phyloP scores from a whole-genome alignment of 352 stramenopile species.

The Halophytophthora polymorphica region DNA sequence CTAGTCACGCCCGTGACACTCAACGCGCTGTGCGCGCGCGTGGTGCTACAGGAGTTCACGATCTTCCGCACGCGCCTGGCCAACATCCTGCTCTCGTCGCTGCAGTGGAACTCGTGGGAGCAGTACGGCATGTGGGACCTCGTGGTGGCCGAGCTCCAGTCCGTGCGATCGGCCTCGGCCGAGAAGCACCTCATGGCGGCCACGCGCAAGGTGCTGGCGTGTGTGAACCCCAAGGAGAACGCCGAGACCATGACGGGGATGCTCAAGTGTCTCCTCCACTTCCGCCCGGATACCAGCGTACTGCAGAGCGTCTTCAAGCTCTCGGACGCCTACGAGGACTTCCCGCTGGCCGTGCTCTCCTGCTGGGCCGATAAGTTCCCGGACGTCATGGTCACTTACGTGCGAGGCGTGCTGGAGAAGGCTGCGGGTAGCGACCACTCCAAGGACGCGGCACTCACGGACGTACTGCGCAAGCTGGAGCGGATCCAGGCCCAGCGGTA shows the following conservation, averaged over 20 bases:
- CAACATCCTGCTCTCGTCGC: conserved; percentile 69
- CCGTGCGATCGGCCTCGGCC: conserved; percentile 22
- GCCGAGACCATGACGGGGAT: conserved; percentile 71
- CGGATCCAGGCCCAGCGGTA: conserved; percentile 43
- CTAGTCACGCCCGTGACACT: conserved; percentile 64
- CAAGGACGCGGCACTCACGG: conserved; percentile 37
- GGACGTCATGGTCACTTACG: conserved; percentile 53
- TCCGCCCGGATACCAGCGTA: conserved; percentile 59
- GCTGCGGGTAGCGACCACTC: conserved; percentile 14
- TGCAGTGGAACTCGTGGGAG: conserved; percentile 83
- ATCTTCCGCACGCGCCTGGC: conserved; percentile 68
- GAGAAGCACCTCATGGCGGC: conserved; percentile 69
- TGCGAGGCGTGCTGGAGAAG: conserved; percentile 45
- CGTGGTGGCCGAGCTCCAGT: conserved; percentile 62
- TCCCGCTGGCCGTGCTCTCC: conserved; percentile 59
- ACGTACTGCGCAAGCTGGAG: conserved; percentile 64
- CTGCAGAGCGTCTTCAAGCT: conserved; percentile 80
- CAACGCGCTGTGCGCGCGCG: conserved; percentile 47
- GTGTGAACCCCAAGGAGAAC: conserved; percentile 66
- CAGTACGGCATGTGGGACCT: conserved; percentile 82
- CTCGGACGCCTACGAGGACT: conserved; percentile 52
- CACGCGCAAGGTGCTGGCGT: conserved; percentile 71
- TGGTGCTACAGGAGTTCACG: conserved; percentile 75
- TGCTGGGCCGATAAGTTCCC: conserved; percentile 73
- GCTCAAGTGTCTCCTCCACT: conserved; percentile 74